Conservation (phyloP, 805 yeast genomes). For the Clavispora vitiphila region DNA sequence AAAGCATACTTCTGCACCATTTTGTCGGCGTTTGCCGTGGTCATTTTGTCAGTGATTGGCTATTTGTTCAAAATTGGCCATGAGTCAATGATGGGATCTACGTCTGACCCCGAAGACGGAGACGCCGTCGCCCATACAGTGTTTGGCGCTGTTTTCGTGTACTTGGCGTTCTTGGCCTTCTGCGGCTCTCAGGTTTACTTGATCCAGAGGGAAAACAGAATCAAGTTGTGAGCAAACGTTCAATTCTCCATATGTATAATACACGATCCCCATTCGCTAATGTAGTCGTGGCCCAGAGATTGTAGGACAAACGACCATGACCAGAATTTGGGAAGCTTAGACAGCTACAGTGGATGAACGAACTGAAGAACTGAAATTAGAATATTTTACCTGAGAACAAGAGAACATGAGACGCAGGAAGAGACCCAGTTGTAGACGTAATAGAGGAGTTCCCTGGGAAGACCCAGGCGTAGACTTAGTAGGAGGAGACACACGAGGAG, state of each 20-base stretch:
- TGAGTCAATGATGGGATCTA: conserved; percentile 91
- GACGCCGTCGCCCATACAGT: conserved; percentile 89
- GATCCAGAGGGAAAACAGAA: conserved; percentile 60
- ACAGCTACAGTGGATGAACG: too few relatives aligned
- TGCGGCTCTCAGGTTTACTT: conserved; percentile 82
- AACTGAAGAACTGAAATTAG: background rate
- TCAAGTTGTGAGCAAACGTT: conserved; percentile 31
- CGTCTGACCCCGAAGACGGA: conserved; percentile 88
- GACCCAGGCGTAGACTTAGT: too few relatives aligned
- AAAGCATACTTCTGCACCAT: conserved; percentile 96
- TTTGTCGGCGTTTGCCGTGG: conserved; percentile 86
- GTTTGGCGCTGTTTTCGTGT: conserved; percentile 83
- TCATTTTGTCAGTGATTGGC: conserved; percentile 81
- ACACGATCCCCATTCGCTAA: background rate
- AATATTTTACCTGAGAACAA: too few relatives aligned
- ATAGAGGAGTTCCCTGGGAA: too few relatives aligned
- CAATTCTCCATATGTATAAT: background rate
- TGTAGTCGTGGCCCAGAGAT: background rate
- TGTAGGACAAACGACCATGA: too few relatives aligned
- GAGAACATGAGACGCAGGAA: too few relatives aligned
- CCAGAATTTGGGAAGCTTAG: too few relatives aligned
- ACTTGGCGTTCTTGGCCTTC: conserved; percentile 72
- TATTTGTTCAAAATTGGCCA: conserved; percentile 73
- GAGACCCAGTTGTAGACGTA: too few relatives aligned
- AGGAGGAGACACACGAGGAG: too few relatives aligned